Base-by-base conservation (phyloP, 2,329 filamentous ascomycete species). In the Trichoderma hamatum region DNA sequence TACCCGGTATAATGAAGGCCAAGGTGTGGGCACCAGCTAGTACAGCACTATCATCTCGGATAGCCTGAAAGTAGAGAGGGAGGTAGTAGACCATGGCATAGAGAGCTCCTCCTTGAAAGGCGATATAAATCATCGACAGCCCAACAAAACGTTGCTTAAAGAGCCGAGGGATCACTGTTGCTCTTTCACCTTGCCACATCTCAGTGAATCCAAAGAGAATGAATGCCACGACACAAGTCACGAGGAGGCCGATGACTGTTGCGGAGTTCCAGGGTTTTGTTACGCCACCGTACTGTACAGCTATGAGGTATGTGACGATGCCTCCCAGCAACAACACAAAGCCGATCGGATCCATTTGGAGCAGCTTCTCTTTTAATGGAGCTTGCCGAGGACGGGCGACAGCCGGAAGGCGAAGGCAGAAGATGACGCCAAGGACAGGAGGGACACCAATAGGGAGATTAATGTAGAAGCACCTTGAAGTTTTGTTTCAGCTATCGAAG, bases 221-320 rank as follows among this genome's bases (percentile, higher is more conserved):
- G 32, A 78, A 73, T 6, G 76, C 73, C 13, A 78, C 72, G 30
- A 71, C 72, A 11, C 76, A 78, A 11, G 77, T 74, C 39, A 79
- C 77, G 32, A 83, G 73, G 1, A 82, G 76, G 1, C 76, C 80
- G 39, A 83, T 77, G 43, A 82, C 76, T 10, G 72, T 74, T 11
- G 75, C 70, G 19, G 73, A 74, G 30, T 73, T 73, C 82, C 82
- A 84, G 0, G 76, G n/a, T 43, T 78, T 76, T n/a, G 75, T 72
- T 14, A 73, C 76, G 9, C 80, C 80, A 32, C 80, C 80, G 78
- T 79, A 84, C 70, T 84, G 80, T 9, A 86, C 74, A 5, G 82
- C 84, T 14, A 85, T 74, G 2, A 85, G 72, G 9, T 85, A 78
- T 72, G 81, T 83, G 32, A 83, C 74, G 16, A 82, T 79, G 1